phyloP scores from a whole-genome alignment of 495 filamentous ascomycete genomes.

The Penicillium argentinense region DNA sequence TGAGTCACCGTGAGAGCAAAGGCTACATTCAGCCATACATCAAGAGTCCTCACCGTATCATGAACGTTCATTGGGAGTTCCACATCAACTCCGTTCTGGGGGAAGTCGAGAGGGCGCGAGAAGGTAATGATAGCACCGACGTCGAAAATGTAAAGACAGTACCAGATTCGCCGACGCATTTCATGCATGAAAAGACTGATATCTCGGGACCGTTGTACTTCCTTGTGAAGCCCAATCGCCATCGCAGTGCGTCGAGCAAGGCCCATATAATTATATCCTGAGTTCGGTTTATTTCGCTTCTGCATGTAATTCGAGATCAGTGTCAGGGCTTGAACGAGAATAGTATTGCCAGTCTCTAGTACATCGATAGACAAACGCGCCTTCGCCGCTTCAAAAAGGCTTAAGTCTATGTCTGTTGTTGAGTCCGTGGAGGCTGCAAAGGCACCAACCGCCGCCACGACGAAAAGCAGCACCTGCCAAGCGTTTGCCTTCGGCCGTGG shows the following conservation, averaged over 20 bases:
- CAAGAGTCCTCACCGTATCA: conserved; percentile 7
- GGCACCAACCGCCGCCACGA: conserved; percentile 14
- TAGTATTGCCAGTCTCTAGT: conserved; percentile 17
- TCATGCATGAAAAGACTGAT: conserved; percentile 8
- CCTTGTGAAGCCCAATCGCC: conserved; percentile 23
- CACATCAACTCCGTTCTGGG: conserved; percentile 15
- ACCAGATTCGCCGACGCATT: conserved; percentile 18
- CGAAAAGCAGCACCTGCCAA: conserved; percentile 19
- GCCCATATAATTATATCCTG: conserved; percentile 22
- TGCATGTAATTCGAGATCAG: conserved; percentile 21
- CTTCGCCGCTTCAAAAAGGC: conserved; percentile 20
- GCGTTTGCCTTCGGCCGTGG: conserved; percentile 13
- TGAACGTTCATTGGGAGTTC: conserved; percentile 19
- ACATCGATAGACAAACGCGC: conserved; percentile 19
- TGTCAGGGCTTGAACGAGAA: conserved; percentile 18
- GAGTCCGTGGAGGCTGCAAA: conserved; percentile 11
- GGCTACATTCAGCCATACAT: background rate
- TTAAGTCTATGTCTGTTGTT: conserved; percentile 9
- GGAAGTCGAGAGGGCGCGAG: conserved; percentile 21
- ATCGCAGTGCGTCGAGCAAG: conserved; percentile 22
- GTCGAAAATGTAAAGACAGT: conserved; percentile 23
- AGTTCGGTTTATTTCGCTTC: conserved; percentile 24
- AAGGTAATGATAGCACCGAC: conserved; percentile 21
- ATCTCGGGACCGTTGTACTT: conserved; percentile 12
- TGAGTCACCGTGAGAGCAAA: too few relatives aligned